These are phyloP conservation scores for Xylariaceae sp. DNA, from an alignment of 2,329 filamentous ascomycete species.

Conservation along the genomic window DNA sequence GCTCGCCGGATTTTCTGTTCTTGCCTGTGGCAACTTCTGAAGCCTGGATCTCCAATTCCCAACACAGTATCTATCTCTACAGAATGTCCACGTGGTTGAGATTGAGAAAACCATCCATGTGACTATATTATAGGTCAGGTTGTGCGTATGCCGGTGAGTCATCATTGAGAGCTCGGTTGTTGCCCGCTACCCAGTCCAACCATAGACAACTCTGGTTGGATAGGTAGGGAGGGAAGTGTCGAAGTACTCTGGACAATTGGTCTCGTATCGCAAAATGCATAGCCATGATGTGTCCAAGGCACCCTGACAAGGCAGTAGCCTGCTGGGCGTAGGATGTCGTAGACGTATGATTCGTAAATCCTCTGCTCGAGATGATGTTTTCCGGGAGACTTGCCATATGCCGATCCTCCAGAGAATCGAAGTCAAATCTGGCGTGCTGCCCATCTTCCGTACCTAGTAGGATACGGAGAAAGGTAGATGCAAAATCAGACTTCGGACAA, in stretches of 20 bases:
- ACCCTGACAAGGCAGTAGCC: conserved; percentile 40
- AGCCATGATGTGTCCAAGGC: conserved; percentile 57
- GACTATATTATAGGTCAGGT: conserved; percentile 22
- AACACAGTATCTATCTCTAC: conserved; percentile 23
- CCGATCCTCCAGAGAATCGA: conserved; percentile 19
- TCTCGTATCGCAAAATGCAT: conserved; percentile 49
- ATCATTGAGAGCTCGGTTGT: conserved; percentile 12
- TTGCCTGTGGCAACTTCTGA: no score
- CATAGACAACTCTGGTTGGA: conserved; percentile 8
- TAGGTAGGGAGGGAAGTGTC: conserved; percentile 11
- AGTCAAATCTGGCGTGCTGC: background rate
- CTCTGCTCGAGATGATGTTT: conserved; percentile 43
- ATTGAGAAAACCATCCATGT: conserved; percentile 20
- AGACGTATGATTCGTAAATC: conserved; percentile 48
- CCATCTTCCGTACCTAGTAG: conserved; percentile 15
- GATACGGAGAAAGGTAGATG: conserved; percentile 16
- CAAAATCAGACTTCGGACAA: conserved; percentile 4
- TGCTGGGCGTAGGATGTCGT: conserved; percentile 49
- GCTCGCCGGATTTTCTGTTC: no score
- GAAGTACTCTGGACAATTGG: conserved; percentile 14
- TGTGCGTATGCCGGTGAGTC: conserved; percentile 11
- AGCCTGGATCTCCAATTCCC: no score
- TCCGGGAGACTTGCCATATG: conserved; percentile 39
- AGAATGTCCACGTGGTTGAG: conserved; percentile 22
- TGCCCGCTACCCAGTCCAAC: conserved; percentile 15